phyloP scores from a whole-genome alignment of 148 eudicot genomes.

The Polygonum maritimum region DNA sequence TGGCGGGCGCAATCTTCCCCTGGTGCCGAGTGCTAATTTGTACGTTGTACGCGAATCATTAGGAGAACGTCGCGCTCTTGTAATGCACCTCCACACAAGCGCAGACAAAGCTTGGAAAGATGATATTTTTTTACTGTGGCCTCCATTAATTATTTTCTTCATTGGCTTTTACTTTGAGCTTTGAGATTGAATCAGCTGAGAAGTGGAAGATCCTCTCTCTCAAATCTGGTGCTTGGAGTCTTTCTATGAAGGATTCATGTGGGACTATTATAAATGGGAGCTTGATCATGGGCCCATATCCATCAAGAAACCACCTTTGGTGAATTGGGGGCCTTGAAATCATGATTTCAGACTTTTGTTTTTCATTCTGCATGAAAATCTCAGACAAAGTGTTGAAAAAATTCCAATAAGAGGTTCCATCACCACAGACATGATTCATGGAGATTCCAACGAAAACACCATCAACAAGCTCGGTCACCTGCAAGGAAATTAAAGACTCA shows the following conservation, averaged over 20 bases:
- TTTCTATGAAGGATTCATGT: too few species aligned
- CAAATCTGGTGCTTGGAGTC: neutral
- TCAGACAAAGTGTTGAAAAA: constrained; percentile 10
- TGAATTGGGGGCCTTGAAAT: constrained; percentile 6
- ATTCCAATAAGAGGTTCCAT: too few species aligned
- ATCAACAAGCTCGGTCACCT: constrained; percentile 24
- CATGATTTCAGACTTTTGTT: neutral
- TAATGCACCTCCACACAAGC: constrained; percentile 24
- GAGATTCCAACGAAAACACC: constrained; percentile 18
- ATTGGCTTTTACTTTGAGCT: constrained; percentile 22
- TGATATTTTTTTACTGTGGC: constrained; percentile 8
- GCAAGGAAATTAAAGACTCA: neutral
- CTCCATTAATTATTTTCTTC: neutral
- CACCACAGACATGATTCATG: neutral
- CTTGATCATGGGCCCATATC: neutral
- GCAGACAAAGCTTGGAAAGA: constrained; percentile 25
- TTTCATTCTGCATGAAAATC: constrained; percentile 8
- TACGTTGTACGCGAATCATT: constrained; percentile 6
- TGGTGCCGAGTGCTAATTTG: constrained; percentile 8
- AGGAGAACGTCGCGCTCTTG: constrained; percentile 6
- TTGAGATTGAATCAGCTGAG: constrained; percentile 11
- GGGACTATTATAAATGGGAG: too few species aligned
- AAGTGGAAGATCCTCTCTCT: constrained; percentile 22
- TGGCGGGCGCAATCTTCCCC: constrained; percentile 22
- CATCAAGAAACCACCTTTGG: neutral